A percentile compares a stretch with the other conserved stretches of the same genome.
These are phyloP conservation scores for Phaseolus coccineus DNA, from an alignment of 331 rosid genomes.

Conservation along the genomic window DNA sequence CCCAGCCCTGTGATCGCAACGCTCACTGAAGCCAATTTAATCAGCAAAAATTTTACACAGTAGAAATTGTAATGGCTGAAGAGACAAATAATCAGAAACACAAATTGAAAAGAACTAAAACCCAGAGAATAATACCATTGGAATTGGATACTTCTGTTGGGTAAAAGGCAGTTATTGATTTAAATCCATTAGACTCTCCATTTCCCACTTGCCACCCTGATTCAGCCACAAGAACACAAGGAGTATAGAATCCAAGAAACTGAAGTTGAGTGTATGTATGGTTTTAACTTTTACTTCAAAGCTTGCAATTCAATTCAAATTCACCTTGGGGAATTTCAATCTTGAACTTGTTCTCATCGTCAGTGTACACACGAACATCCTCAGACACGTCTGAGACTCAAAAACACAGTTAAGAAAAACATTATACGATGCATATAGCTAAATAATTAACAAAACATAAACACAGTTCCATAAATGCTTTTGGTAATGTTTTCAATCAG, in stretches of 20 bases:
- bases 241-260: conserved; percentile 6
- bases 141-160: conserved; percentile 67
- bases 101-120: not conserved
- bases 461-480: not conserved
- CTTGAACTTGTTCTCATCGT: conserved; percentile 84
- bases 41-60: not conserved
- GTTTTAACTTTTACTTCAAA: conserved; percentile 4
- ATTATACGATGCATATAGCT: not conserved
- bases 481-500: not conserved
- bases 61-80: not conserved
- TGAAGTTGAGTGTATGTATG: conserved; percentile 2
- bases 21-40: conserved; percentile 63
- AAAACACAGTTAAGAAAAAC: not conserved
- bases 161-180: conserved; percentile 87
- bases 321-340: conserved; percentile 82
- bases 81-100: conserved; percentile 13
- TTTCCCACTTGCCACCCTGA: conserved; percentile 81
- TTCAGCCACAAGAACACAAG: conserved; percentile 20
- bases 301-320: conserved; percentile 41
- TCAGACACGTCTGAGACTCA: conserved; percentile 55
- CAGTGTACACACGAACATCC: conserved; percentile 65
- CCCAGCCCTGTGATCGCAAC: conserved; percentile 88
- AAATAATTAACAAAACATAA: not conserved
- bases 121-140: conserved; percentile 60
- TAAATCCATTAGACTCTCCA: conserved; percentile 83